A percentile compares a stretch with the other conserved stretches of the same genome.
phyloP scores from a whole-genome alignment of 345 rosid genomes.

The Barbarea vulgaris region DNA sequence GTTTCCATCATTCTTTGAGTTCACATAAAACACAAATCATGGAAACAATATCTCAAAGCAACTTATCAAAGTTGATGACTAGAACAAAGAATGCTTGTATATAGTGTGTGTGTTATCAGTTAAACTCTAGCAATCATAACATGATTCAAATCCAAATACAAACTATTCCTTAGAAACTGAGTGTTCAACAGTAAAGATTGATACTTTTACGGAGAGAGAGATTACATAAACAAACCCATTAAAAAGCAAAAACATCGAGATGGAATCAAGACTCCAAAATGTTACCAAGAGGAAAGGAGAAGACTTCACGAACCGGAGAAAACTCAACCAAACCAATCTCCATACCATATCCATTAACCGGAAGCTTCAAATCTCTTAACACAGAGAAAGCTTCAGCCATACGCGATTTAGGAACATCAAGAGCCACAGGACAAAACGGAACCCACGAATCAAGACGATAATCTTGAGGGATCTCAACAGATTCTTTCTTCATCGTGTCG shows the following conservation, averaged over 20 bases:
- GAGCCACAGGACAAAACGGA: constrained; percentile 85
- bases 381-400: constrained; percentile 87
- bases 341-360: constrained; percentile 82
- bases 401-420: constrained; percentile 73
- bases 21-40: background rate
- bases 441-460: constrained; percentile 71
- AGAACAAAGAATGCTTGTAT: background rate
- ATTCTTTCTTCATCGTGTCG: constrained; percentile 78
- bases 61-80: background rate
- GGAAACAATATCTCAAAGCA: background rate
- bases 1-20: background rate
- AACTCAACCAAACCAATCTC: constrained; percentile 90
- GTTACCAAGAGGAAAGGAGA: constrained; percentile 79
- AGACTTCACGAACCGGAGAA: constrained; percentile 79
- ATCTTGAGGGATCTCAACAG: constrained; percentile 71
- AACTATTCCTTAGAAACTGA: background rate
- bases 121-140: background rate
- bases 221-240: constrained; percentile 8
- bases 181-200: background rate
- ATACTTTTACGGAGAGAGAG: background rate
- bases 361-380: constrained; percentile 87
- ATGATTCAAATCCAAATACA: background rate
- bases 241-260: constrained; percentile 2
- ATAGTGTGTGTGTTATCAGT: background rate
- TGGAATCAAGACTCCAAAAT: constrained; percentile 49